Conservation (phyloP, 768 basidiomycete species). For the Pleurotus platypus region DNA sequence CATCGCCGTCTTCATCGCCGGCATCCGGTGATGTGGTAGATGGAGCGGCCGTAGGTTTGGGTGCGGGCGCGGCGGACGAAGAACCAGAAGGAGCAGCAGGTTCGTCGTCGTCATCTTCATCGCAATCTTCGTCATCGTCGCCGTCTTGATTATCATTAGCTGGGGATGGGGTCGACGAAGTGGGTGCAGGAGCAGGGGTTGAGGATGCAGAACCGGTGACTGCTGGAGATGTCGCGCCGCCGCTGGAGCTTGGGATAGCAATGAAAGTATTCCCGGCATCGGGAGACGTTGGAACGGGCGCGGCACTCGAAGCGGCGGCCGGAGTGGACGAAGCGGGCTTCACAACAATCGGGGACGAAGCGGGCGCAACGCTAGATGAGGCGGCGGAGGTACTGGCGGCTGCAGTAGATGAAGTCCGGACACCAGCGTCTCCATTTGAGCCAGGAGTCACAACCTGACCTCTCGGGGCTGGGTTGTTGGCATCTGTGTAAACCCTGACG, state of each 20-base stretch:
- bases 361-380: not conserved
- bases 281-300: not conserved
- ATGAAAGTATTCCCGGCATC: not conserved
- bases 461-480: constrained; percentile 31
- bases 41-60: not conserved
- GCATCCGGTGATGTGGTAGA: not conserved
- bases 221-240: not conserved
- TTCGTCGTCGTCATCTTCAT: too few species aligned
- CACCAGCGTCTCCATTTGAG: constrained; percentile 1
- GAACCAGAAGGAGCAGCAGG: constrained; percentile 7
- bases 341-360: not conserved
- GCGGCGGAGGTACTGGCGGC: not conserved
- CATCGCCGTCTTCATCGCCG: too few species aligned
- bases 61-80: not conserved
- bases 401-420: constrained; percentile 1
- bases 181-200: not conserved
- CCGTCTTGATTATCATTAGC: not conserved
- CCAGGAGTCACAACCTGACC: constrained; percentile 18
- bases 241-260: not conserved
- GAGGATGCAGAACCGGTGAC: not conserved
- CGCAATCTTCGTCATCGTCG: too few species aligned
- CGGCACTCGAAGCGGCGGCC: not conserved
- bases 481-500: constrained; percentile 43
- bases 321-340: not conserved
- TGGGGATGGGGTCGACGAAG: not conserved